phyloP scores from a whole-genome alignment of 1,284 basidiomycete genomes.

The Flammula alnicola region DNA sequence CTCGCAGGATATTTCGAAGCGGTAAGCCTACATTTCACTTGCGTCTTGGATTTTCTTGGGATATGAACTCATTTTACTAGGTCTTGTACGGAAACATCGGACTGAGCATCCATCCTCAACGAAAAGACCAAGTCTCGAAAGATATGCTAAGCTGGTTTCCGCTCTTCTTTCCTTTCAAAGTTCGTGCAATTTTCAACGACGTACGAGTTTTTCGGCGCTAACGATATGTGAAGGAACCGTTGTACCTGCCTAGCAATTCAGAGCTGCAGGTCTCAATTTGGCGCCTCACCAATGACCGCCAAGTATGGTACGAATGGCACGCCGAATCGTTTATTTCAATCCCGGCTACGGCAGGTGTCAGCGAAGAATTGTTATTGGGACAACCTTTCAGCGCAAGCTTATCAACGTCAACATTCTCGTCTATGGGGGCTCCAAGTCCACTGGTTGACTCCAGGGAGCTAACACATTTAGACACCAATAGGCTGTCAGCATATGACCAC shows the following conservation, averaged over 20 bases:
- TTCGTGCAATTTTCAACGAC: conserved; percentile 33
- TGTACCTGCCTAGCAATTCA: conserved; percentile 91
- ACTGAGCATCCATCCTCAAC: conserved; percentile 93
- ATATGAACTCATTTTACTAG: conserved; percentile 21
- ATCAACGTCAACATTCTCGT: conserved; percentile 31
- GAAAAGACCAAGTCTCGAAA: conserved; percentile 81
- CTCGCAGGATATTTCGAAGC: conserved; percentile 98
- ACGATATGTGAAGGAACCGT: conserved; percentile 68
- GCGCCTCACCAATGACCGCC: conserved; percentile 86
- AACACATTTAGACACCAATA: conserved; percentile 26
- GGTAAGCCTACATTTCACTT: conserved; percentile 37
- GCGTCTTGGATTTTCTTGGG: neutral
- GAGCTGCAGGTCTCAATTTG: conserved; percentile 95
- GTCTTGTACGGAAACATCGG: conserved; percentile 87
- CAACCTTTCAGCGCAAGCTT: conserved; percentile 21
- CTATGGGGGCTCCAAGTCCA: conserved; percentile 59
- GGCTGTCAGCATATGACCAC: conserved; percentile 10
- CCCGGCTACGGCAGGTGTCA: conserved; percentile 27
- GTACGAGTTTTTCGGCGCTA: conserved; percentile 1
- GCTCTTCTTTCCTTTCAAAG: conserved; percentile 92
- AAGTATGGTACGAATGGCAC: conserved; percentile 99
- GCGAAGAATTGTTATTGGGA: conserved; percentile 28
- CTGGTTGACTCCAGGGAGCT: conserved; percentile 63
- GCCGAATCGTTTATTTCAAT: conserved; percentile 88
- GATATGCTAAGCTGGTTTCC: conserved; percentile 99